Evolutionary conservation across 1,284 basidiomycete species (phyloP).

Genomic region (Nidula niveotomentosa): DNA sequence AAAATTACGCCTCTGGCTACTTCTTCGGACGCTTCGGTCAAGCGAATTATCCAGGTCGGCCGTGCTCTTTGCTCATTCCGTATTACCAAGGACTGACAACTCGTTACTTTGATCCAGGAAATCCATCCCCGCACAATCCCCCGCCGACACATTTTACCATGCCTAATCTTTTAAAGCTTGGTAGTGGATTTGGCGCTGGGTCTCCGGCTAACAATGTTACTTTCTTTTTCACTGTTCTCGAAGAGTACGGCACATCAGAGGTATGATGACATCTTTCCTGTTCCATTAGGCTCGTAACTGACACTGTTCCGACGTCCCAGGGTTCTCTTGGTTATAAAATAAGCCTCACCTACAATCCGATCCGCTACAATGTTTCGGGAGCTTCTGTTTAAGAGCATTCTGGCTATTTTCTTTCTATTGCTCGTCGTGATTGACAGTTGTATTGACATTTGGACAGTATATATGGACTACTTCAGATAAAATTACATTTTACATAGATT

Average conservation of each 20-base stretch:
- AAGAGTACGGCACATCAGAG: neutral
- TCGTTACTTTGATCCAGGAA: neutral
- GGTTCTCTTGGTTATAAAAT: neutral
- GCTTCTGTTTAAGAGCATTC: too few species aligned
- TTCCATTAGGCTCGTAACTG: neutral
- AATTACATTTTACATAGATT: too few species aligned
- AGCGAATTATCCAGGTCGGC: neutral
- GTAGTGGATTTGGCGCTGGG: neutral
- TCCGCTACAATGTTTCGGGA: neutral
- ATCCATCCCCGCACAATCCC: neutral
- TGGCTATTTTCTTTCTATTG: too few species aligned
- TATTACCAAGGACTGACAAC: neutral
- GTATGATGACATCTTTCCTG: neutral
- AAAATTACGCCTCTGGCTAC: neutral
- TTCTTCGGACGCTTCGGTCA: neutral
- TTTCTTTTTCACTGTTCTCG: neutral
- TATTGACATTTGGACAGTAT: too few species aligned
- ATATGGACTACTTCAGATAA: too few species aligned
- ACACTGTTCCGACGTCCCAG: neutral
- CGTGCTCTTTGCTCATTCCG: neutral
- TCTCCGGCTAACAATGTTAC: neutral
- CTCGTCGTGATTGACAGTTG: too few species aligned
- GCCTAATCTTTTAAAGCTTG: neutral
- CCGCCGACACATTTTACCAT: neutral
- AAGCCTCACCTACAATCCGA: neutral